These are phyloP conservation scores for Przewalskia tangutica DNA, from an alignment of 257 asterid genomes.

Conservation along the genomic window DNA sequence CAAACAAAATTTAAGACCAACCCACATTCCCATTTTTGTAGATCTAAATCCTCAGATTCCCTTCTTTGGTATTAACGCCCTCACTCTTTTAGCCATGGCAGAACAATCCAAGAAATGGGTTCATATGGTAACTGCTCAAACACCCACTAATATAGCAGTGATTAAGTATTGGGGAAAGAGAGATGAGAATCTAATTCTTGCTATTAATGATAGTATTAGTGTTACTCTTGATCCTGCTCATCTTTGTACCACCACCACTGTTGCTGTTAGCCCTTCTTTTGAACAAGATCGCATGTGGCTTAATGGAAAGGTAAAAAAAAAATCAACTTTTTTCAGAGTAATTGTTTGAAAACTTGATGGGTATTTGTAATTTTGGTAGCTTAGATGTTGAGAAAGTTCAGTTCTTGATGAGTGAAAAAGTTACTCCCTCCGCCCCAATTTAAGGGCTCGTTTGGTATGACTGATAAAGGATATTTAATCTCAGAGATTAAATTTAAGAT, in stretches of 20 bases:
- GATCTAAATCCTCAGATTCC: neutral
- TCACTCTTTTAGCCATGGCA: slow-evolving; percentile 3
- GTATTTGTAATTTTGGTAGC: neutral
- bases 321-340: neutral
- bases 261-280: slow-evolving; percentile 81
- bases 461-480: too few species aligned
- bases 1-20: neutral
- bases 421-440: neutral
- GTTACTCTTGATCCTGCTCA: slow-evolving; percentile 93
- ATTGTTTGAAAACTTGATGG: neutral
- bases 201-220: slow-evolving; percentile 91
- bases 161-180: slow-evolving; percentile 98
- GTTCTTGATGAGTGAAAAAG: neutral
- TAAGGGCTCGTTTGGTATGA: too few species aligned
- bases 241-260: slow-evolving; percentile 97
- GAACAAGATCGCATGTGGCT: slow-evolving; percentile 87
- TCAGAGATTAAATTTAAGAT: too few species aligned
- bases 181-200: slow-evolving; percentile 66
- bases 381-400: neutral
- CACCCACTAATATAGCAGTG: slow-evolving; percentile 94
- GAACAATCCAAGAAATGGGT: slow-evolving; percentile 52
- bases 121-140: slow-evolving; percentile 71
- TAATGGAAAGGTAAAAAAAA: slow-evolving; percentile 50
- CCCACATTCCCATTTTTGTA: neutral
- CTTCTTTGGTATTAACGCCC: neutral